Percentiles rank a stretch among this genome's conserved stretches.
Evolutionary conservation across 768 basidiomycete genomes (phyloP).

Genomic region (Lactifluus volemus): DNA sequence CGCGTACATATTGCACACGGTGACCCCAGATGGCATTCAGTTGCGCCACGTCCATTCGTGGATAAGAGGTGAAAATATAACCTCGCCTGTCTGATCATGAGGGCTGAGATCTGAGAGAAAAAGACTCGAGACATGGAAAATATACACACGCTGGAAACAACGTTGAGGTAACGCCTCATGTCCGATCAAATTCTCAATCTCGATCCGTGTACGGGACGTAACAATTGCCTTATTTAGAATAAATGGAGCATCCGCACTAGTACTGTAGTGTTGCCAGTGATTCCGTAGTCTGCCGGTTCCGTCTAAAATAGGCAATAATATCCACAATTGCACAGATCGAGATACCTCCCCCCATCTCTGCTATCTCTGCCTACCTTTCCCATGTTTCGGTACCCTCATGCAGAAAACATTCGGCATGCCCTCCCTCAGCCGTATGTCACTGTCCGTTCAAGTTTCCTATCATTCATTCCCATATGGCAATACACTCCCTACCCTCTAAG

Average conservation of each 20-base stretch:
- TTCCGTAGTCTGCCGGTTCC: too few species aligned
- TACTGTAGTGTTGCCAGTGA: too few species aligned
- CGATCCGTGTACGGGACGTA: too few species aligned
- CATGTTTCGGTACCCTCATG: slow-evolving; percentile 63
- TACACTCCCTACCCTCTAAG: slow-evolving; percentile 27
- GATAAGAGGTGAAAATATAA: slow-evolving; percentile 20
- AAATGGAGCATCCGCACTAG: too few species aligned
- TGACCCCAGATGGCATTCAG: neutral
- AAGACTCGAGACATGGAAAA: slow-evolving; percentile 19
- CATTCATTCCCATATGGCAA: neutral
- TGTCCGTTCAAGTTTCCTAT: too few species aligned
- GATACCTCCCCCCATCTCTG: neutral
- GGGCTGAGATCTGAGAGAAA: slow-evolving; percentile 18
- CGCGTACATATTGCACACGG: too few species aligned
- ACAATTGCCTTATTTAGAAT: too few species aligned
- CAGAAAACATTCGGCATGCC: slow-evolving; percentile 48
- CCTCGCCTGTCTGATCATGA: slow-evolving; percentile 19
- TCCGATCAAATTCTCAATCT: too few species aligned
- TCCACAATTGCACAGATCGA: too few species aligned
- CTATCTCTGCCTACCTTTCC: slow-evolving; percentile 38
- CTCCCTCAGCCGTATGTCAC: slow-evolving; percentile 51
- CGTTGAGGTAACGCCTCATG: slow-evolving; percentile 20
- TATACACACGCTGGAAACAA: slow-evolving; percentile 21
- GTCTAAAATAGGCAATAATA: too few species aligned
- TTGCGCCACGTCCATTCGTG: slow-evolving; percentile 17